Evolutionary conservation across 2,329 filamentous ascomycete species (phyloP).

Genomic region (Colletotrichum godetiae): DNA sequence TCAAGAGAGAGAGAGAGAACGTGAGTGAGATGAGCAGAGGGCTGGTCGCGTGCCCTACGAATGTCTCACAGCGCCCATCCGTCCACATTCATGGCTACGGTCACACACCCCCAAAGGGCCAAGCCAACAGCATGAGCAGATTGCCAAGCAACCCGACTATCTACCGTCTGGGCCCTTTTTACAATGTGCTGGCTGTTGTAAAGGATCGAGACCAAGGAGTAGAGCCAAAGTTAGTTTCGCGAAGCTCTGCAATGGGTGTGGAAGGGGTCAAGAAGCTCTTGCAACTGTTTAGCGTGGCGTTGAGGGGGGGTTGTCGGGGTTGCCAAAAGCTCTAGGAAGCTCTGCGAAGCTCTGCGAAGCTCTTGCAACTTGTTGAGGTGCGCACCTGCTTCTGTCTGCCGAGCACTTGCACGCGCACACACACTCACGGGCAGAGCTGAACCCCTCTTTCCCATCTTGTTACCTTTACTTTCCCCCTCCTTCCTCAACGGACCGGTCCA

Average conservation of each 20-base stretch:
- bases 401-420: background rate
- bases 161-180: background rate
- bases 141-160: background rate
- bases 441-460: background rate
- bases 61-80: constrained; percentile 23
- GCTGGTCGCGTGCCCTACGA: constrained; percentile 30
- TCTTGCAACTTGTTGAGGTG: constrained; percentile 24
- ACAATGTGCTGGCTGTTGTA: background rate
- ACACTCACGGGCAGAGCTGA: background rate
- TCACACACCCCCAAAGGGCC: background rate
- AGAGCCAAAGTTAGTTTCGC: constrained; percentile 5
- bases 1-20: constrained; percentile 8
- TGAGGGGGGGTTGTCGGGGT: constrained; percentile 14
- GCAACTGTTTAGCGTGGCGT: constrained; percentile 25
- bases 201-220: constrained; percentile 3
- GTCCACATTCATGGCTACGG: background rate
- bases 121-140: background rate
- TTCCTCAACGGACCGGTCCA: background rate
- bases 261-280: constrained; percentile 22
- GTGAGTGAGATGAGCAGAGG: background rate
- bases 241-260: constrained; percentile 18
- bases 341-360: constrained; percentile 21
- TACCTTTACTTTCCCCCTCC: background rate
- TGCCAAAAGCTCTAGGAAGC: constrained; percentile 26
- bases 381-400: background rate